Evolutionary conservation across 148 eudicot genomes (phyloP), one percentile per base, ranked within the genome.

Genomic region (Cornus florida): DNA sequence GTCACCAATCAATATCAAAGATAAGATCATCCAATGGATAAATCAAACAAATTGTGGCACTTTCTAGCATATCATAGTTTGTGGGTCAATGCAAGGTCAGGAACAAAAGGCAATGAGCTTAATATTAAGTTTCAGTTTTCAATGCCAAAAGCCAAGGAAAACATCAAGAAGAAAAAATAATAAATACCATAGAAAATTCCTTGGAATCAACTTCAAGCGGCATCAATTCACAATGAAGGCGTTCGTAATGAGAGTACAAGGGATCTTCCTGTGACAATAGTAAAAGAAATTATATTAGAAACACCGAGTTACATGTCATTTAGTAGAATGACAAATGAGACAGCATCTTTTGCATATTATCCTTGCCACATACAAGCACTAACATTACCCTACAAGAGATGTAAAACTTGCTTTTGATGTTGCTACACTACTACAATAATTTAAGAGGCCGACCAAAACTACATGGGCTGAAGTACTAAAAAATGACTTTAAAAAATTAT

Each of bases 161-260:
- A 69, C 5, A 75, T 33, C 57, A 64, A 66, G 70, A 7, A 16
- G 1, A 56, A 17, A 19, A 39, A 39, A 6, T 22, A 38, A 57
- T 38, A 66, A 48, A 69, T 92, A 96, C 99, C 98, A 87, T 88
- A 33, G 85, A 84, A 68, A 88, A 92, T 80, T 96, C 99, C 76
- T 88, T 86, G 6, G 99, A 96, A 84, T 83, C 87, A 75, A 69
- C 86, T 80, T 91, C 94, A 75, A 96, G 81, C 32, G 99, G 92
- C 66, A 69, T 77, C 66, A 96, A 80, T 70, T 86, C 90, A 89
- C 98, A 94, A 76, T 73, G 82, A 80, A 96, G 99, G 69, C 92
- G 90, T 84, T 85, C 86, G 82, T 96, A 96, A 70, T 89, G 97
- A 81, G 89, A 86, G 83, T 86, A 89, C 83, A 96, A 78, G 41